A percentile compares a stretch with the other conserved stretches of the same genome.
Conservation (phyloP, 1,139 yeast genomes). For the Saccharomyces hybrid region DNA sequence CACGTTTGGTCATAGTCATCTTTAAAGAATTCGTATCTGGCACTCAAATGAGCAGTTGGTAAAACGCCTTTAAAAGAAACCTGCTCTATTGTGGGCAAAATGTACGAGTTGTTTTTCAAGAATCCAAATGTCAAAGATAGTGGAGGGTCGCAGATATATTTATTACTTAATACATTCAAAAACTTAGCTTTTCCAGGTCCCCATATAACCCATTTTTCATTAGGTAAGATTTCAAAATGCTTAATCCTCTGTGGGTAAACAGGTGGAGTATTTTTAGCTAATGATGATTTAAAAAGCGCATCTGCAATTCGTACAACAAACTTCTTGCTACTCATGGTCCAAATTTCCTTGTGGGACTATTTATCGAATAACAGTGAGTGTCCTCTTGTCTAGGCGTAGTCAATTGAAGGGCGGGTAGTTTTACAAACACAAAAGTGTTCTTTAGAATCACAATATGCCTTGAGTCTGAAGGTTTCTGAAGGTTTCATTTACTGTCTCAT, state of each 20-base stretch:
- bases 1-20: slow-evolving; percentile 77
- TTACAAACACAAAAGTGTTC: too few relatives aligned
- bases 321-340: background rate
- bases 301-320: slow-evolving; percentile 17
- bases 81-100: slow-evolving; percentile 20
- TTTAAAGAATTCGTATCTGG: slow-evolving; percentile 79
- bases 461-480: too few relatives aligned
- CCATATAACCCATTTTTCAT: slow-evolving; percentile 31
- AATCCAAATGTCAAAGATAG: slow-evolving; percentile 17
- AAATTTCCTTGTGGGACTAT: background rate
- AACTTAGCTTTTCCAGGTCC: slow-evolving; percentile 27
- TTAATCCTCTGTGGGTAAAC: slow-evolving; percentile 26
- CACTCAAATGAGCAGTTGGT: slow-evolving; percentile 73
- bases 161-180: slow-evolving; percentile 23
- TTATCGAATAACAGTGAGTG: background rate
- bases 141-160: slow-evolving; percentile 25
- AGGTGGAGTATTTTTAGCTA: slow-evolving; percentile 17
- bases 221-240: slow-evolving; percentile 24
- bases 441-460: too few relatives aligned
- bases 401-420: background rate
- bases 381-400: background rate
- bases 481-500: too few relatives aligned
- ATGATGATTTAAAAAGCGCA: slow-evolving; percentile 26
- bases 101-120: slow-evolving; percentile 11
- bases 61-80: slow-evolving; percentile 60